Conservation (phyloP, 179 eudicot genomes). For the Silene noctiflora region DNA sequence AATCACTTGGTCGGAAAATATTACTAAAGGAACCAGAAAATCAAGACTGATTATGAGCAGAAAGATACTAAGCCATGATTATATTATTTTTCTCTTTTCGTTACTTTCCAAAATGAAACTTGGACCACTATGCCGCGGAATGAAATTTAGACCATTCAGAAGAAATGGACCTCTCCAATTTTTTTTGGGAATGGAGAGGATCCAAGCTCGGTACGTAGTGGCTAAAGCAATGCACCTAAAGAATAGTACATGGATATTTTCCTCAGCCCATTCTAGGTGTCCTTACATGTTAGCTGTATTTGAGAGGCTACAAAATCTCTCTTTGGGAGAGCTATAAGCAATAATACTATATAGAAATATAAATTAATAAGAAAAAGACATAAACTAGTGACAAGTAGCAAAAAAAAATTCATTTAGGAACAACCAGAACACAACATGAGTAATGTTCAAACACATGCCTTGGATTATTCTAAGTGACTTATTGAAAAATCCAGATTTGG, state of each 20-base stretch:
- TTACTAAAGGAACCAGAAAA: neutral
- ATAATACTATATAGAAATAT: neutral
- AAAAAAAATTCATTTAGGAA: slow-evolving; percentile 9
- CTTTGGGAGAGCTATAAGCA: neutral
- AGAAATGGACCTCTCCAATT: too few relatives aligned
- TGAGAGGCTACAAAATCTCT: slow-evolving; percentile 3
- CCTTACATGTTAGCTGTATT: slow-evolving; percentile 1
- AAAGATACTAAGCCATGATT: neutral
- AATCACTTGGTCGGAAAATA: neutral
- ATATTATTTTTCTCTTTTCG: too few relatives aligned
- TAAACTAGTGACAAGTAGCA: neutral
- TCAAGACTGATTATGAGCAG: neutral
- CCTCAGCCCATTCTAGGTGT: neutral
- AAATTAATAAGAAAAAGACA: slow-evolving; percentile 1
- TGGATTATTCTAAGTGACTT: slow-evolving; percentile 17
- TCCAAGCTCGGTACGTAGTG: neutral
- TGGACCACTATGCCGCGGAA: too few relatives aligned
- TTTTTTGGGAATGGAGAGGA: too few relatives aligned
- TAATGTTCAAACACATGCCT: slow-evolving; percentile 9
- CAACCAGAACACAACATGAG: slow-evolving; percentile 9
- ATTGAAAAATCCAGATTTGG: slow-evolving; percentile 18
- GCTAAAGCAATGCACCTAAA: neutral
- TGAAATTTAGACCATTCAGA: too few relatives aligned
- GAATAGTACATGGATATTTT: neutral
- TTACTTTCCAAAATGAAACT: neutral